These are phyloP conservation scores for Omphalea diandra DNA, from an alignment of 441 rosid species.

Conservation along the genomic window DNA sequence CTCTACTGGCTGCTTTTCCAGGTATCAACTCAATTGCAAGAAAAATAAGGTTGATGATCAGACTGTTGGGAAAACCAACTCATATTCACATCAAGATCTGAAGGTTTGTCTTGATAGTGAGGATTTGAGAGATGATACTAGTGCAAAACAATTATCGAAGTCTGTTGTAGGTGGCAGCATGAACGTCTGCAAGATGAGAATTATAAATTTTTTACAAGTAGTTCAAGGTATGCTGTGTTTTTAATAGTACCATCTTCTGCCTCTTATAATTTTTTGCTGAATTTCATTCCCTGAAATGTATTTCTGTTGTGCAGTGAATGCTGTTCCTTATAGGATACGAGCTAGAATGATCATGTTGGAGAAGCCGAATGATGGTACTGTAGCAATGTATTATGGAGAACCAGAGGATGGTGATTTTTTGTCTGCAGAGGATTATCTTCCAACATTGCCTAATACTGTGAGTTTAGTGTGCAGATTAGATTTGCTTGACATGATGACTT, in stretches of 20 bases:
- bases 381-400: conserved; percentile 86
- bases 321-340: conserved; percentile 35
- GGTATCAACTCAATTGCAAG: conserved; percentile 74
- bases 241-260: conserved; percentile 20
- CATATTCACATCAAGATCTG: conserved; percentile 44
- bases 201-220: conserved; percentile 47
- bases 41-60: conserved; percentile 62
- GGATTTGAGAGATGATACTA: conserved; percentile 61
- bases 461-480: conserved; percentile 30
- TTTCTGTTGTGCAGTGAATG: conserved; percentile 49
- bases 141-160: conserved; percentile 55
- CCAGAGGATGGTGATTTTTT: conserved; percentile 69
- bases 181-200: conserved; percentile 74
- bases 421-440: conserved; percentile 70
- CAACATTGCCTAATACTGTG: conserved; percentile 82
- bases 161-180: conserved; percentile 78
- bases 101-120: conserved; percentile 46
- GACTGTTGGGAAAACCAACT: conserved; percentile 38
- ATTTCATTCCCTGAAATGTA: conserved; percentile 14
- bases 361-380: conserved; percentile 82
- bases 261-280: conserved; percentile 17
- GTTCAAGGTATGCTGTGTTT: conserved; percentile 55
- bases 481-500: background rate
- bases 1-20: conserved; percentile 35
- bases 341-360: conserved; percentile 73